Percentiles rank a stretch among this genome's conserved stretches.
phyloP scores from a whole-genome alignment of 129 eudicot genomes.

The Flaveria sonorensis region DNA sequence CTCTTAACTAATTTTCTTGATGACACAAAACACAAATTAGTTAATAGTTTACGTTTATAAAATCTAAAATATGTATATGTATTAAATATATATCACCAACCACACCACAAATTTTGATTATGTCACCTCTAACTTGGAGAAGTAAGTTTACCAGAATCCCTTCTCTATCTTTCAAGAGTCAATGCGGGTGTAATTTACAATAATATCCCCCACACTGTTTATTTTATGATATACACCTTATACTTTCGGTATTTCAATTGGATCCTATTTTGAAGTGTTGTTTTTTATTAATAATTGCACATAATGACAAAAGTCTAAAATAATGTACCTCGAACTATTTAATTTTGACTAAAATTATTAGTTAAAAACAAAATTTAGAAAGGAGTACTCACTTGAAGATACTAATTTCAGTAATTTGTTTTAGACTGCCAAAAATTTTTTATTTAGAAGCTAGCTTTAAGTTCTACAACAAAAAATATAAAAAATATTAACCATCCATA shows the following conservation, averaged over 20 bases:
- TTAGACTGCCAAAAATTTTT: too few species aligned
- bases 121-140: slow-evolving; percentile 64
- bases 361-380: background rate
- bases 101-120: slow-evolving; percentile 49
- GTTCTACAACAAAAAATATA: too few species aligned
- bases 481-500: too few species aligned
- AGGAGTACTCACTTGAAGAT: background rate
- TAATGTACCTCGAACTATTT: background rate
- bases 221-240: slow-evolving; percentile 15
- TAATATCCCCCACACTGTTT: slow-evolving; percentile 7
- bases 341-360: slow-evolving; percentile 5
- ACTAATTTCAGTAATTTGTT: too few species aligned
- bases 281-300: too few species aligned
- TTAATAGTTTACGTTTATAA: background rate
- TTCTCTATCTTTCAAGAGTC: slow-evolving; percentile 22
- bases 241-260: background rate
- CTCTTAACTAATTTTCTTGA: slow-evolving; percentile 24
- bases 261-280: too few species aligned
- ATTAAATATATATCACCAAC: slow-evolving; percentile 46
- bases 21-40: slow-evolving; percentile 1
- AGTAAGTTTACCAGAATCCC: slow-evolving; percentile 73
- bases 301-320: background rate
- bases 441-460: too few species aligned
- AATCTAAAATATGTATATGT: background rate
- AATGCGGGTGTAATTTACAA: slow-evolving; percentile 15